A percentile compares a stretch with the other conserved stretches of the same genome.
Conservation (phyloP, 169 alveolate genomes). For the Plasmodium billcollinsi region DNA sequence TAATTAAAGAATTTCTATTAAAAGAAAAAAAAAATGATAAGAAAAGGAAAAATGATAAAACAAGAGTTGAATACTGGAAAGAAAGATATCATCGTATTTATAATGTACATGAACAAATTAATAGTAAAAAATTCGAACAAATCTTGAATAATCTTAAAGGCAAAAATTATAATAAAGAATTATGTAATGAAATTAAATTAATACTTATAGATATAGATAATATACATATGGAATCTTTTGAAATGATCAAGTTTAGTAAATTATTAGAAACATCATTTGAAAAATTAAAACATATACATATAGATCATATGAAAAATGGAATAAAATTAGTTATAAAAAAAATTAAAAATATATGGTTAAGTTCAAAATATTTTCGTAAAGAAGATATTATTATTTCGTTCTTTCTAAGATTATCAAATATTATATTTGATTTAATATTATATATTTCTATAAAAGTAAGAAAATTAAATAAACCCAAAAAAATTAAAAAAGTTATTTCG, state of each 20-base stretch:
- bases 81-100: conserved; percentile 40
- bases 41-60: conserved; percentile 58
- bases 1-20: conserved; percentile 40
- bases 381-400: conserved; percentile 70
- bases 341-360: conserved; percentile 72
- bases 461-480: conserved; percentile 58
- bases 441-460: conserved; percentile 62
- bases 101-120: conserved; percentile 62
- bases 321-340: conserved; percentile 60
- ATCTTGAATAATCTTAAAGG: conserved; percentile 65
- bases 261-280: conserved; percentile 63
- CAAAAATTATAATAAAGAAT: conserved; percentile 36
- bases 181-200: conserved; percentile 54
- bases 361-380: conserved; percentile 71
- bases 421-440: conserved; percentile 65
- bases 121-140: conserved; percentile 68
- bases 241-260: conserved; percentile 74
- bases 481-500: conserved; percentile 45
- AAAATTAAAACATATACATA: conserved; percentile 33
- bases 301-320: conserved; percentile 67
- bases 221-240: conserved; percentile 74
- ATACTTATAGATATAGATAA: conserved; percentile 51
- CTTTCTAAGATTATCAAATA: conserved; percentile 49
- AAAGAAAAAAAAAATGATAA: conserved; percentile 56
- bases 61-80: conserved; percentile 62